Conservation (phyloP, 2,329 filamentous ascomycete genomes). For the Aspergillus nomiae region DNA sequence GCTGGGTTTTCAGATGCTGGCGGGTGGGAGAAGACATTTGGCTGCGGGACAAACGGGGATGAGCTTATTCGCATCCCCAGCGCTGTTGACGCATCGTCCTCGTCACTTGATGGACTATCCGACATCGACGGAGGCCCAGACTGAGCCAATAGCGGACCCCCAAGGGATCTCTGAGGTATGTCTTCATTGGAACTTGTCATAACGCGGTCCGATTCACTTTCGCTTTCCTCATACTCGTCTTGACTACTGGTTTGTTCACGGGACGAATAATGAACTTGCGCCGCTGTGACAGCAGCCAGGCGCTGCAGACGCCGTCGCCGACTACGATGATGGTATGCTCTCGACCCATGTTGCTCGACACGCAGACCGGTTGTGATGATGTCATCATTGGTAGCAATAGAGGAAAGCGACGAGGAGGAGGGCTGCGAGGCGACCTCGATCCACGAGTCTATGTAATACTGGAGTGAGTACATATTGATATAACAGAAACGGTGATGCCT, state of each 20-base stretch:
- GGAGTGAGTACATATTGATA: slow-evolving; percentile 46
- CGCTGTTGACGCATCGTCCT: slow-evolving; percentile 80
- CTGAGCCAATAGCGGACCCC: slow-evolving; percentile 26
- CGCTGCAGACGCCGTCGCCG: slow-evolving; percentile 46
- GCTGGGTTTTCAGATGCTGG: slow-evolving; percentile 56
- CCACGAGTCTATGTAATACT: slow-evolving; percentile 78
- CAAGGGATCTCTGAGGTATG: slow-evolving; percentile 37
- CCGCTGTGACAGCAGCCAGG: slow-evolving; percentile 40
- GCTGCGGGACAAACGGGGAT: slow-evolving; percentile 74
- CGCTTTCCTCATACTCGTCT: slow-evolving; percentile 92
- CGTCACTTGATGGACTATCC: slow-evolving; percentile 48
- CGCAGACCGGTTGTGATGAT: slow-evolving; percentile 87
- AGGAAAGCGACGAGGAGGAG: slow-evolving; percentile 90
- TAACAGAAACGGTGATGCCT: slow-evolving; percentile 5
- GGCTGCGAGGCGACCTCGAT: slow-evolving; percentile 90
- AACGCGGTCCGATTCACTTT: slow-evolving; percentile 79
- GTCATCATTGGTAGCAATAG: slow-evolving; percentile 70
- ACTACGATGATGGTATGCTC: slow-evolving; percentile 61
- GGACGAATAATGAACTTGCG: slow-evolving; percentile 43
- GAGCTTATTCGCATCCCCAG: slow-evolving; percentile 65
- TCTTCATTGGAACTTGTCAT: slow-evolving; percentile 67
- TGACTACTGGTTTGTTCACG: slow-evolving; percentile 70
- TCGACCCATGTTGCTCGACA: slow-evolving; percentile 62
- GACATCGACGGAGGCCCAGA: slow-evolving; percentile 25
- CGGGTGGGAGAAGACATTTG: slow-evolving; percentile 89